These are phyloP conservation scores for Lactuca saligna DNA, from an alignment of 129 eudicot species.

Conservation along the genomic window DNA sequence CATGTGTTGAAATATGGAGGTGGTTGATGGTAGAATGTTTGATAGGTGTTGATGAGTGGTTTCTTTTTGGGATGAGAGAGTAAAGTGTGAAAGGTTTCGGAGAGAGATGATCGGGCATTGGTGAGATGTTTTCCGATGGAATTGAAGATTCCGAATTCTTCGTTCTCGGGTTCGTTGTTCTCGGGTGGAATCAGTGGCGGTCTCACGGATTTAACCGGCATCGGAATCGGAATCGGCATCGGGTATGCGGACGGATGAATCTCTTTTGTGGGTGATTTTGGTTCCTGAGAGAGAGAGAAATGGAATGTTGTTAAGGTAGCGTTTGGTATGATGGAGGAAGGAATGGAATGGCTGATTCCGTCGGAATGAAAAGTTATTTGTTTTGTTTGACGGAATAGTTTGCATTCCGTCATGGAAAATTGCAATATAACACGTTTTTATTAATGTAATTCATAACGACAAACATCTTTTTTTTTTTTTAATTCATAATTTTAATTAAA, in stretches of 20 bases:
- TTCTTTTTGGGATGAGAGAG: slow-evolving; percentile 44
- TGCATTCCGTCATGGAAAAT: too few relatives aligned
- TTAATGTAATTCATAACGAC: too few relatives aligned
- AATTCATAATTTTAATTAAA: too few relatives aligned
- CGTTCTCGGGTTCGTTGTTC: slow-evolving; percentile 53
- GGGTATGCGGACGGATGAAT: slow-evolving; percentile 47
- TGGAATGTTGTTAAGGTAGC: background rate
- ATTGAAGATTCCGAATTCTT: slow-evolving; percentile 56
- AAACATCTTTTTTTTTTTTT: too few relatives aligned
- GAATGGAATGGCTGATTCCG: background rate
- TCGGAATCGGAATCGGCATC: slow-evolving; percentile 9
- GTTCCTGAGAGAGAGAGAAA: slow-evolving; percentile 31
- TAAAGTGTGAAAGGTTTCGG: slow-evolving; percentile 46
- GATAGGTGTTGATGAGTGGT: slow-evolving; percentile 21
- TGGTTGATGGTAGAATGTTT: slow-evolving; percentile 37
- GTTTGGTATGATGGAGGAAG: background rate
- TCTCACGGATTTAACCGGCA: slow-evolving; percentile 38
- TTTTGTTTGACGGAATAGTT: too few relatives aligned
- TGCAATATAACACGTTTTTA: too few relatives aligned
- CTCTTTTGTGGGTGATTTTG: slow-evolving; percentile 27
- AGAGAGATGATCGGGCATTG: slow-evolving; percentile 47
- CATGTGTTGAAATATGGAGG: slow-evolving; percentile 35
- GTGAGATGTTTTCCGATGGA: slow-evolving; percentile 48
- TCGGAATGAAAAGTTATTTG: too few relatives aligned
- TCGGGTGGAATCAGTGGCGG: slow-evolving; percentile 62